Conservation (phyloP, 1,284 basidiomycete species). For the Mycena sp. region DNA sequence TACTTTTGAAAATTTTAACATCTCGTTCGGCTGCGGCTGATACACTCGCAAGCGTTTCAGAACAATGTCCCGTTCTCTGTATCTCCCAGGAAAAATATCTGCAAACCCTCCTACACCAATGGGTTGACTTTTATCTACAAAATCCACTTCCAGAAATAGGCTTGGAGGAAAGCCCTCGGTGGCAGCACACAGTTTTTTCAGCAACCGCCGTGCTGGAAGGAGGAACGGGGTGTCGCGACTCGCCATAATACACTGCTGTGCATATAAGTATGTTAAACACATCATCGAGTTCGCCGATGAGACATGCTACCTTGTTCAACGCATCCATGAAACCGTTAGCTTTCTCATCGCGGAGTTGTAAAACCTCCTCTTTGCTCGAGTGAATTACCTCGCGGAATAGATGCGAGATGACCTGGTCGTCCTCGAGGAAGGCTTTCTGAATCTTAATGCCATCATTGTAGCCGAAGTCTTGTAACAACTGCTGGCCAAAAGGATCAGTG, state of each 20-base stretch:
- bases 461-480: conserved; percentile 16
- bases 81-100: conserved; percentile 16
- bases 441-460: too few relatives aligned
- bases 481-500: conserved; percentile 8
- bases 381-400: conserved; percentile 15
- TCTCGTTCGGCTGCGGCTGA: conserved; percentile 3
- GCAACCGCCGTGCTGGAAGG: neutral
- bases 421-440: too few relatives aligned
- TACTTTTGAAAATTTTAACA: conserved; percentile 12
- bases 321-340: conserved; percentile 12
- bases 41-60: conserved; percentile 12
- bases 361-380: conserved; percentile 11
- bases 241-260: conserved; percentile 2
- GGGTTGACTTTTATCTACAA: conserved; percentile 4
- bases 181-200: conserved; percentile 3
- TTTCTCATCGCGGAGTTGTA: conserved; percentile 11
- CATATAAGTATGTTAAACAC: conserved; percentile 4
- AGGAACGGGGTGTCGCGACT: neutral
- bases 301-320: conserved; percentile 13
- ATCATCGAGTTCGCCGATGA: conserved; percentile 10
- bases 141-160: conserved; percentile 13
- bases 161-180: conserved; percentile 7
- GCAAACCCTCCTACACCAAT: conserved; percentile 11
- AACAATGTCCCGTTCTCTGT: conserved; percentile 12
- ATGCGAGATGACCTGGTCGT: conserved; percentile 10